phyloP scores from a whole-genome alignment of 2,329 filamentous ascomycete species.

The Ophiostoma quercus region DNA sequence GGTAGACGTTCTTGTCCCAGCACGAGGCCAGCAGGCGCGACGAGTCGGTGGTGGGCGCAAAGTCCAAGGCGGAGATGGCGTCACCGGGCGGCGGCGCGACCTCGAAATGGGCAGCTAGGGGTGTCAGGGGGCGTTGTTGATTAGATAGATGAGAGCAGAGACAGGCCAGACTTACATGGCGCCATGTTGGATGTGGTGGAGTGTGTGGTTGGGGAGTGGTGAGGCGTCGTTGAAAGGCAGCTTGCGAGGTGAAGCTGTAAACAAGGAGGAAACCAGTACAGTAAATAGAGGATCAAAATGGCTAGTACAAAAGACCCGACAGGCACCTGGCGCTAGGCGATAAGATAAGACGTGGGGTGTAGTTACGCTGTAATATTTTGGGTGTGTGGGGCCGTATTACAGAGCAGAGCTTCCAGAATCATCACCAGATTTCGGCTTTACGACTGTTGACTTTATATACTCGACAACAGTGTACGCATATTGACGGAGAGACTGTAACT shows the following conservation, averaged over 20 bases:
- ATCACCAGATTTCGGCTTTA: background rate
- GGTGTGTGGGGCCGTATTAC: constrained; percentile 12
- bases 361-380: constrained; percentile 1
- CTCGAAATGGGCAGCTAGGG: constrained; percentile 50
- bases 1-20: constrained; percentile 88
- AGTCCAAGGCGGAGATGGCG: constrained; percentile 79
- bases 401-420: constrained; percentile 13
- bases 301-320: constrained; percentile 7
- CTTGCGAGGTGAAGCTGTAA: constrained; percentile 21
- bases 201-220: background rate
- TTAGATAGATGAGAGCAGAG: background rate
- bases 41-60: constrained; percentile 70
- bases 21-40: constrained; percentile 81
- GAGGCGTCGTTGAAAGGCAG: background rate
- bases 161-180: constrained; percentile 19
- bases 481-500: too few relatives aligned
- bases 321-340: constrained; percentile 22
- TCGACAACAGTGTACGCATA: background rate
- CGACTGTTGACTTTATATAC: background rate
- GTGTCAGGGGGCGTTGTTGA: background rate
- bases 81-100: constrained; percentile 77
- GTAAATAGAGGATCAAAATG: constrained; percentile 16
- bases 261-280: constrained; percentile 19
- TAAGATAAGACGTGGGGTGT: constrained; percentile 27
- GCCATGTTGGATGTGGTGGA: constrained; percentile 22